A percentile compares a stretch with the other conserved stretches of the same genome.
phyloP scores from a whole-genome alignment of 2,329 filamentous ascomycete species.

The Ophiostoma perfectum region DNA sequence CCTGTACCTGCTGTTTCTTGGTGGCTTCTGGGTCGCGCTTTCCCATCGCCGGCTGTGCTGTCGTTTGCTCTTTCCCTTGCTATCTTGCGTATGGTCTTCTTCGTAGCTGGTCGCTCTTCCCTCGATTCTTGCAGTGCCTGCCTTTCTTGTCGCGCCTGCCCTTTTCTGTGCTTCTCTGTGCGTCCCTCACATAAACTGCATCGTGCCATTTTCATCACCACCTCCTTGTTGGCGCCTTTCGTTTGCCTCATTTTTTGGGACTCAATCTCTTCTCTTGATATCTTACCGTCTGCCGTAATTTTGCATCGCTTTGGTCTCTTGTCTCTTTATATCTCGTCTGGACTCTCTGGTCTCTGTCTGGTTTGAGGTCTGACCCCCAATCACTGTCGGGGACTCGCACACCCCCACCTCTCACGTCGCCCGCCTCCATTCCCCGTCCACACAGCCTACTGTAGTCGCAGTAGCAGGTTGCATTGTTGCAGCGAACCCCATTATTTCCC shows the following conservation, averaged over 20 bases:
- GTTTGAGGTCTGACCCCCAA: slow-evolving; percentile 8
- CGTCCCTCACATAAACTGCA: not conserved
- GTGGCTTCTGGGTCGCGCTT: not conserved
- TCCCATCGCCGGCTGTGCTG: not conserved
- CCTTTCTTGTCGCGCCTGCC: not conserved
- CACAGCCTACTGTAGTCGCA: slow-evolving; percentile 11
- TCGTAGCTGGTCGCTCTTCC: not conserved
- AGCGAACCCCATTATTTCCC: slow-evolving; percentile 11
- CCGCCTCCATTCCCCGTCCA: slow-evolving; percentile 5
- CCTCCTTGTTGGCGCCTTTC: not conserved
- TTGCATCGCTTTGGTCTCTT: not conserved
- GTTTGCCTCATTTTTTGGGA: not conserved
- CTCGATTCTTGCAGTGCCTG: not conserved
- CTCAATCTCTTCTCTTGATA: not conserved
- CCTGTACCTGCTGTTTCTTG: too few relatives aligned
- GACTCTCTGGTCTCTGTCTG: not conserved
- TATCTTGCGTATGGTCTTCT: not conserved
- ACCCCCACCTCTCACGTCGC: slow-evolving; percentile 7
- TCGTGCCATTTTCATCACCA: slow-evolving; percentile 7
- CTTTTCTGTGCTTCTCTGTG: not conserved
- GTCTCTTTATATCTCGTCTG: not conserved
- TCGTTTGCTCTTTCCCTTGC: not conserved
- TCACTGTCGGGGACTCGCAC: not conserved
- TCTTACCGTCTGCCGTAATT: not conserved
- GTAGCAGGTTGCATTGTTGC: slow-evolving; percentile 8